A percentile compares a stretch with the other conserved stretches of the same genome.
phyloP scores from a whole-genome alignment of 2,329 filamentous ascomycete species.

The Aspergillus tamarii region DNA sequence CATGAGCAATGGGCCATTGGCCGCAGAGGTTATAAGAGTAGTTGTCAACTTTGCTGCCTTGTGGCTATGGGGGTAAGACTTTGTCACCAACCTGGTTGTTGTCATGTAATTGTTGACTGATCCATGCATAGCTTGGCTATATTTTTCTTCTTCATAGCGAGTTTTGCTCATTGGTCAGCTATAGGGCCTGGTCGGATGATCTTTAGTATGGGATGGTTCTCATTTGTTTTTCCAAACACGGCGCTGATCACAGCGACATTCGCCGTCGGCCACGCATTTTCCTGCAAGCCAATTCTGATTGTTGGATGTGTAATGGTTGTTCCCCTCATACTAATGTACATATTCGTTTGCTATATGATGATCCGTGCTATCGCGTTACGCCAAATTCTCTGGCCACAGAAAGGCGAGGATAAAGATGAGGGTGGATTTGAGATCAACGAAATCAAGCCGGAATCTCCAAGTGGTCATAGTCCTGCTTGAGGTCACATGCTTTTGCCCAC shows the following conservation, averaged over 20 bases:
- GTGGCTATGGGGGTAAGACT: conserved; percentile 72
- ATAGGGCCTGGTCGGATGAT: conserved; percentile 63
- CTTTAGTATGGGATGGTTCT: conserved; percentile 86
- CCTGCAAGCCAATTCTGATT: conserved; percentile 63
- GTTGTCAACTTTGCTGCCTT: conserved; percentile 67
- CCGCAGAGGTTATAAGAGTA: conserved; percentile 59
- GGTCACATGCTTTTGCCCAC: not conserved
- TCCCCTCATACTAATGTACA: conserved; percentile 69
- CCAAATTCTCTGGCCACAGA: conserved; percentile 77
- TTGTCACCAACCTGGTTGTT: not conserved
- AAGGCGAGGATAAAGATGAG: conserved; percentile 66
- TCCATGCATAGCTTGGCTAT: conserved; percentile 60
- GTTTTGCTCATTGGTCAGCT: conserved; percentile 75
- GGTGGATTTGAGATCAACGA: conserved; percentile 56
- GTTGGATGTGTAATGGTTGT: conserved; percentile 69
- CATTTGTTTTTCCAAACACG: conserved; percentile 80
- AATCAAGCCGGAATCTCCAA: conserved; percentile 29
- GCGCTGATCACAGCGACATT: conserved; percentile 74
- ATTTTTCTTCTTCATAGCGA: conserved; percentile 81
- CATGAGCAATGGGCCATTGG: conserved; percentile 60
- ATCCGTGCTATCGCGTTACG: conserved; percentile 65
- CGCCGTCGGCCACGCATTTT: conserved; percentile 66
- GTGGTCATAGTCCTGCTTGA: conserved; percentile 23
- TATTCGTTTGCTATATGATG: conserved; percentile 71
- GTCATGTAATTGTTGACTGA: conserved; percentile 15